phyloP scores from a whole-genome alignment of 1,139 yeast genomes.

The Magnusiomyces suaveolens region DNA sequence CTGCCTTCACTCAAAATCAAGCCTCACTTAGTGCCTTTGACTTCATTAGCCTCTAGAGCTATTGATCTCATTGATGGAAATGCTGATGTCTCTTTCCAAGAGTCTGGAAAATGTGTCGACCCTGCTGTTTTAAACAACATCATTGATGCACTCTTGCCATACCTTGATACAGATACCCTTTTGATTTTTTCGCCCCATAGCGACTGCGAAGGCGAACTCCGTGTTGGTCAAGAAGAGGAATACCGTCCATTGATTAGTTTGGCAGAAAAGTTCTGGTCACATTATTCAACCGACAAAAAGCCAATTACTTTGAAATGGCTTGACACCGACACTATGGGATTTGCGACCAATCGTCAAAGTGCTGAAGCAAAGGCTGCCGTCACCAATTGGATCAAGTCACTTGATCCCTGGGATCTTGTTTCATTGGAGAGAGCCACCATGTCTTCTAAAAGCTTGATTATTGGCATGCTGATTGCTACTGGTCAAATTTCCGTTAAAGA shows the following conservation, averaged over 20 bases:
- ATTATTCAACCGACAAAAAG: slow-evolving; percentile 12
- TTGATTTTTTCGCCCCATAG: slow-evolving; percentile 71
- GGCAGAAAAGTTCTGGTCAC: slow-evolving; percentile 52
- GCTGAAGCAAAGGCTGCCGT: slow-evolving; percentile 55
- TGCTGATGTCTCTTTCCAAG: too few species aligned
- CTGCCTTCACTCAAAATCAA: slow-evolving; percentile 64
- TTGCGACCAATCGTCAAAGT: slow-evolving; percentile 69
- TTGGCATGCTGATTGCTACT: slow-evolving; percentile 37
- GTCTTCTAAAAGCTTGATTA: slow-evolving; percentile 78
- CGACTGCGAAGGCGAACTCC: slow-evolving; percentile 76
- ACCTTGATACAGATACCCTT: slow-evolving; percentile 88
- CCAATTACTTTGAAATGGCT: slow-evolving; percentile 44
- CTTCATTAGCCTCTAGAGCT: slow-evolving; percentile 79
- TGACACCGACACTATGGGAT: slow-evolving; percentile 73
- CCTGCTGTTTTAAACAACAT: slow-evolving; percentile 17
- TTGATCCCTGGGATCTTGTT: slow-evolving; percentile 69
- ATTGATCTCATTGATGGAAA: slow-evolving; percentile 45
- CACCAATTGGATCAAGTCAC: slow-evolving; percentile 48
- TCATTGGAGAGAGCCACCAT: slow-evolving; percentile 83
- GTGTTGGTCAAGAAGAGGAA: slow-evolving; percentile 63
- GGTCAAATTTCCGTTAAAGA: slow-evolving; percentile 48
- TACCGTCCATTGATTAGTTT: slow-evolving; percentile 66
- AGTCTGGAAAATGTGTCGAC: slow-evolving; percentile 18
- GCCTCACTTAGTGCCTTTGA: slow-evolving; percentile 73
- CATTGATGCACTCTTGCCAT: slow-evolving; percentile 46